Evolutionary conservation across 169 alveolate genomes (phyloP), one percentile per base, ranked within the genome.

Genomic region (Babesia ovata): DNA sequence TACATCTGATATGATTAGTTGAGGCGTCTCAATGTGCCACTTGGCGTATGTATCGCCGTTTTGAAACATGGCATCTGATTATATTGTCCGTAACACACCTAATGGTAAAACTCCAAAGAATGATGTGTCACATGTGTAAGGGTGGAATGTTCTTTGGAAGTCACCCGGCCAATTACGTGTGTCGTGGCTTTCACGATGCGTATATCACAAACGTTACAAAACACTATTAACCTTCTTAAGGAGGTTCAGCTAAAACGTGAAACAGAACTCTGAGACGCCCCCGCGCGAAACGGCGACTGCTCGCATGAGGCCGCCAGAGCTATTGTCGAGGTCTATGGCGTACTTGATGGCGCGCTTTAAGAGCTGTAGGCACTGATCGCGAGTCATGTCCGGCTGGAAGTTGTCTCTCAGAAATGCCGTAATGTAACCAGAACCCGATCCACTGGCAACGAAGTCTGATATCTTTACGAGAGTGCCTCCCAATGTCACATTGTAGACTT

Each of bases 401-500:
- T 91, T 84, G 65, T 91, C 85, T 65, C 95, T 97, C 49, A 95
- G 79, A 81, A 87, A 92, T 0, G 97, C 96, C 77, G 90, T 83
- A 74, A 96, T 96, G 88, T 87, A 96, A 48, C 90, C 92, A 21
- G 97, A 93, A 8, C 99, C 99, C 16, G 96, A 90, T 29, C 99
- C 99, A 50, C 95, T 93, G 52, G 94, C 94, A 16, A 97, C 96
- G 67, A 70, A 92, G 57, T 92, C 90, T 39, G 83, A 71, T 53
- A 79, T 79, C 53, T 91, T 91, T 50, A 94, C 70, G 63, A 92
- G 66, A 6, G 96, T 87, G 33, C 99, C 99, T 16, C 98, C 98
- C 48, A 93, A 75, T 4, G 97, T 95, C 46, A 95, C 88, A 59
- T 90, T 79, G 84, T 92, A 96, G 66, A 95, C 86, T 75, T 94